Base-by-base conservation (phyloP, 352 stramenopile species). In the Pythium phragmitis region DNA sequence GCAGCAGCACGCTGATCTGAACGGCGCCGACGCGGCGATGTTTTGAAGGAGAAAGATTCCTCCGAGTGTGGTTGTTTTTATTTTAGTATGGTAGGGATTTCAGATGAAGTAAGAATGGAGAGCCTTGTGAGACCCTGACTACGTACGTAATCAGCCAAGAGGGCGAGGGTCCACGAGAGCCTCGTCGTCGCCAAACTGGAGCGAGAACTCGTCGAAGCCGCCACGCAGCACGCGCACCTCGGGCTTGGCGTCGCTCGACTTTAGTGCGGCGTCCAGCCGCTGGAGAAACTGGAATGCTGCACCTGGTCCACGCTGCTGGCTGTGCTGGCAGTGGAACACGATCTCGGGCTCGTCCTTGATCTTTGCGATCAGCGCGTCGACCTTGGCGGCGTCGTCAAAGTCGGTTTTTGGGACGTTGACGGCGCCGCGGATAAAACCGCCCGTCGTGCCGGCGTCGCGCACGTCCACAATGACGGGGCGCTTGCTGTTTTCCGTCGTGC, bases 391-490 rank as follows among this genome's bases (percentile, higher is more conserved):
- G 23, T 69, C 63, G 39, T 64, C 63, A 42, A 69, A 69, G 23
- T 69, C 56, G 47, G 55, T 30, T 41, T 65, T 64, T 2, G 63
- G 63, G 14, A 69, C 37, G 34, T 63, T 69, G 14, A 69, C 49
- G 17, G 63, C 63, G 7, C 63, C 63, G 9, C 56, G 63, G 43
- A 69, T 75, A 50, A 73, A 70, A 41, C 69, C 69, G 17, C 69
- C 69, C 5, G 54, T 57, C 19, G 68, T 72, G 33, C 68, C 69
- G 17, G 47, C 21, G 5, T 74, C 68, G 12, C 68, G 68, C 45
- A 75, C 69, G 34, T 75, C 69, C 21, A 75, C 52, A 51, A 75
- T 67, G 37, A 69, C 48, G 36, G 64, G 64, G 16, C 47, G 36
- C 33, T 37, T n/a, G 14, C 12, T n/a, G 12, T 7, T 43, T 16